Evolutionary conservation across 805 yeast species (phyloP), one percentile per base, ranked within the genome.

Genomic region (Zygosaccharomyces gambellarensis): DNA sequence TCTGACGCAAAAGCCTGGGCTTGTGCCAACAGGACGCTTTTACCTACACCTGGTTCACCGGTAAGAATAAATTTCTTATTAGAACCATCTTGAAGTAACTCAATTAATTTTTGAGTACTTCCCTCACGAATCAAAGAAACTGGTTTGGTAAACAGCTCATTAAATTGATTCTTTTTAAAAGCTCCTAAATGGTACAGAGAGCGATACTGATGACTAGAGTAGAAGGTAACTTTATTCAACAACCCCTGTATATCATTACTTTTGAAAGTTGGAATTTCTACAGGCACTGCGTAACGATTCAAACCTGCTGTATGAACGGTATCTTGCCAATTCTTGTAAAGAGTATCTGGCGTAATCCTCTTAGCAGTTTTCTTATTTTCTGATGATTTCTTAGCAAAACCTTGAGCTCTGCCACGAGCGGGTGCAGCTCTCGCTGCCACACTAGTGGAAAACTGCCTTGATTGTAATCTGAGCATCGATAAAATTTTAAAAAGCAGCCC

Each of bases 11-110:
- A 56, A 2, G 70, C 67, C 31, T 68, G 69, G 3, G 58, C 42
- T 65, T 90, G 96, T 0, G 90, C 67, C 42, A 90, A 59, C 34
- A 83, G 60, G 0, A 88, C 79, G 3, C 92, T 79, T 71, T 90
- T 90, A 6, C 97, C 97, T 9, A 79, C 75, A 43, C 96, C 96
- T 39, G 78, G 69, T 48, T 77, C 82, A 39, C 96, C 96, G 19
- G 78, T 64, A n/a, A 88, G 52, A 28, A 82, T 71, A 28, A 77
- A 58, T 57, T 84, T 74, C 60, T 81, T 84, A 10, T 67, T 58
- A 0, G 77, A 64, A 0, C 76, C 60, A 4, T 60, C 64, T 14
- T 67, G 51, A 9, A 81, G 60, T 41, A 81, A 66, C 1, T 69
- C 60, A 22, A 69, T 56, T 10, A 80, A 55, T 21, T 73, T 60